These are phyloP conservation scores for Arctostaphylos glauca DNA, from an alignment of 148 eudicot species.

Conservation along the genomic window DNA sequence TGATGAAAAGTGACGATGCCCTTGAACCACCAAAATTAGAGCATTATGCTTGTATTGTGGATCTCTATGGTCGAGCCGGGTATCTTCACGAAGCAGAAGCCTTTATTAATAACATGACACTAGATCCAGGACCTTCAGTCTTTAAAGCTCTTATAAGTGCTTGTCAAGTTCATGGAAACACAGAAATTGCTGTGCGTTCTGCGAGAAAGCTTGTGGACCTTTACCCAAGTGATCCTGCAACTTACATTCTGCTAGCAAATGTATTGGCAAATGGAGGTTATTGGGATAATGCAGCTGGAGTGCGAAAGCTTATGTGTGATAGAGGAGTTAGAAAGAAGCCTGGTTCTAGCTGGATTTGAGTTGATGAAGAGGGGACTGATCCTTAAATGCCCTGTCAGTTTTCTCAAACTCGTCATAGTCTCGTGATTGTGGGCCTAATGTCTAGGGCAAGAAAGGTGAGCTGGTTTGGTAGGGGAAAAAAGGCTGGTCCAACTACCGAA, in stretches of 20 bases:
- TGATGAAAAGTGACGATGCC: slow-evolving; percentile 35
- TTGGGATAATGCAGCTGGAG: slow-evolving; percentile 48
- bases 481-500: background rate
- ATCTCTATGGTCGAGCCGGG: slow-evolving; percentile 59
- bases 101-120: slow-evolving; percentile 48
- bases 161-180: slow-evolving; percentile 51
- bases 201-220: slow-evolving; percentile 41
- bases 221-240: slow-evolving; percentile 47
- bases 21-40: slow-evolving; percentile 32
- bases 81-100: slow-evolving; percentile 51
- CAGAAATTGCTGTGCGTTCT: slow-evolving; percentile 40
- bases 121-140: slow-evolving; percentile 40
- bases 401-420: background rate
- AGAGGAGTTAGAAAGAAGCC: slow-evolving; percentile 36
- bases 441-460: background rate
- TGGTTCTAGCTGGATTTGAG: slow-evolving; percentile 47
- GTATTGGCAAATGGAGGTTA: slow-evolving; percentile 45
- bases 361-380: slow-evolving; percentile 6
- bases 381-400: background rate
- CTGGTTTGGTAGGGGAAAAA: background rate
- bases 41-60: slow-evolving; percentile 60
- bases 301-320: slow-evolving; percentile 45
- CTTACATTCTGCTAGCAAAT: slow-evolving; percentile 48
- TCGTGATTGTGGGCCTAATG: background rate
- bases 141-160: slow-evolving; percentile 56